phyloP scores from a whole-genome alignment of 1,284 basidiomycete species.

The Fomitopsis pinicola region DNA sequence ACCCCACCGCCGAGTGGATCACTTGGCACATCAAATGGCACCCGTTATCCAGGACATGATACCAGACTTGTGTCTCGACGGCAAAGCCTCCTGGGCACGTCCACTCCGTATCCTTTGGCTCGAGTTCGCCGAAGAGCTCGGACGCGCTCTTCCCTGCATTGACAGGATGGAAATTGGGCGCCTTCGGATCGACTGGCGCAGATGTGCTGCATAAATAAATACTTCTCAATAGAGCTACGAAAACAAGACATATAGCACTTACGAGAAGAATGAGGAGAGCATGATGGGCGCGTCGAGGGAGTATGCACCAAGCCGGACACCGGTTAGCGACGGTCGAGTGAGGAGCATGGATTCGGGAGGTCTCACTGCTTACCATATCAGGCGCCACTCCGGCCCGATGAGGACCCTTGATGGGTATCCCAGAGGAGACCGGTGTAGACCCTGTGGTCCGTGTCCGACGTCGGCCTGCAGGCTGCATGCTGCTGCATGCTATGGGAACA shows the following conservation, averaged over 20 bases:
- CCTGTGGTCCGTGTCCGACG: neutral
- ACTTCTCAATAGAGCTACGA: neutral
- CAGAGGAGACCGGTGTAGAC: neutral
- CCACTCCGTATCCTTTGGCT: slow-evolving; percentile 79
- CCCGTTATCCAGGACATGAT: slow-evolving; percentile 83
- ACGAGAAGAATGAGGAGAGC: slow-evolving; percentile 74
- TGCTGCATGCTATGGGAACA: neutral
- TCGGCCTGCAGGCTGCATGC: no score
- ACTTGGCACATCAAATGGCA: slow-evolving; percentile 85
- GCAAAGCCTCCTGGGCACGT: slow-evolving; percentile 80
- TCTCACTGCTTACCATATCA: neutral
- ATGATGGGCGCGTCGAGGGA: slow-evolving; percentile 31
- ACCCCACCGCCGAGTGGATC: slow-evolving; percentile 96
- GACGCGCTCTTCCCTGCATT: slow-evolving; percentile 48
- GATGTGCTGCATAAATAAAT: slow-evolving; percentile 37
- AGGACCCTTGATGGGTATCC: neutral
- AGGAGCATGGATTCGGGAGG: neutral
- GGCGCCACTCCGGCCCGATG: neutral
- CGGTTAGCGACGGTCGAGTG: neutral
- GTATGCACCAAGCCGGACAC: neutral
- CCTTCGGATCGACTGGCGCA: slow-evolving; percentile 53
- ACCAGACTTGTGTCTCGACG: slow-evolving; percentile 92
- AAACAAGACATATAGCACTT: slow-evolving; percentile 31
- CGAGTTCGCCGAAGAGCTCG: slow-evolving; percentile 69
- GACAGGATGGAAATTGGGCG: slow-evolving; percentile 79